Percentiles rank a stretch among this genome's conserved stretches.
Evolutionary conservation across 352 stramenopile genomes (phyloP).

Genomic region (Peronospora farinosa): DNA sequence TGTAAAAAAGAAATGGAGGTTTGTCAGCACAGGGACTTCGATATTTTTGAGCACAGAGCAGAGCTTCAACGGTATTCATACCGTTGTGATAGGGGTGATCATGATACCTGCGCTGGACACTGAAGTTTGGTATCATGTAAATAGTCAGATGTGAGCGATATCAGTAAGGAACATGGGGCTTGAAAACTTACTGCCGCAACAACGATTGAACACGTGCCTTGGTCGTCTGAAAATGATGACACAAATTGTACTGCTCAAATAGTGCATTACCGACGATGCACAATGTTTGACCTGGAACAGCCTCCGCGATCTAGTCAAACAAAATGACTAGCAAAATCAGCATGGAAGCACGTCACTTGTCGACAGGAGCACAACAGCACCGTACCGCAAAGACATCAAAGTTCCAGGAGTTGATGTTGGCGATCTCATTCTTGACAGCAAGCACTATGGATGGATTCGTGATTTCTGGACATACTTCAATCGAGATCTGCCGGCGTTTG

Average conservation of each 20-base stretch:
- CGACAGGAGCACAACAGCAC: neutral
- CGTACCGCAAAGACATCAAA: conserved; percentile 66
- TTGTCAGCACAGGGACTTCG: conserved; percentile 6
- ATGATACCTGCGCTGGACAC: conserved; percentile 58
- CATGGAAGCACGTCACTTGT: neutral
- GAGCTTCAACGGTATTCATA: conserved; percentile 16
- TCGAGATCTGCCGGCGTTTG: conserved; percentile 27
- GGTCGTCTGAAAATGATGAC: conserved; percentile 53
- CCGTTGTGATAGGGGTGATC: conserved; percentile 83
- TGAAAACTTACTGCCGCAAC: conserved; percentile 46
- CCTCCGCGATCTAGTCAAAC: conserved; percentile 34
- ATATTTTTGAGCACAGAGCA: neutral
- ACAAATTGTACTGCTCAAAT: conserved; percentile 65
- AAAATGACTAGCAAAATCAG: neutral
- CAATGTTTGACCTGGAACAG: conserved; percentile 50
- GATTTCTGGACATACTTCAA: conserved; percentile 58
- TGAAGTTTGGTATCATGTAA: conserved; percentile 11
- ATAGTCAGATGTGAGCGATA: neutral
- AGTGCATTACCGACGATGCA: conserved; percentile 70
- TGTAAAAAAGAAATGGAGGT: conserved; percentile 2
- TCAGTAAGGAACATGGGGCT: neutral
- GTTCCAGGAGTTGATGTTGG: conserved; percentile 52
- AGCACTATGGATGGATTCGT: conserved; percentile 38
- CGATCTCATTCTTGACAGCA: conserved; percentile 46
- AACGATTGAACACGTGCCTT: conserved; percentile 50